phyloP scores from a whole-genome alignment of 78 protist genomes.

The Dictyostelium purpureum region DNA sequence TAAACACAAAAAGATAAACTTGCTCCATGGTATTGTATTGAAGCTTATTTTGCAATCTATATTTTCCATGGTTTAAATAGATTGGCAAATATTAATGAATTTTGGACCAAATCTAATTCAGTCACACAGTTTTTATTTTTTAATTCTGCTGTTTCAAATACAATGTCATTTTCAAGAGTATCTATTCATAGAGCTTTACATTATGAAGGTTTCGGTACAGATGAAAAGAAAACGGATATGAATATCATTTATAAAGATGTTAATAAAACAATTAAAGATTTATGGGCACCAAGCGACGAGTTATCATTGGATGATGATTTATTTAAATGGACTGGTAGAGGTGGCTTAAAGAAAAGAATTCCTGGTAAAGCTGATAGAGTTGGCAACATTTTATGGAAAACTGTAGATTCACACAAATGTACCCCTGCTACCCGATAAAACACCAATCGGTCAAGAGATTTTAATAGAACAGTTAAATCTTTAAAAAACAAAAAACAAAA shows the following conservation, averaged over 20 bases:
- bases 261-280: neutral
- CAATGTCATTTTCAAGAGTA: neutral
- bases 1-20: no score
- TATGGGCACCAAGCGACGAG: neutral
- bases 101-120: neutral
- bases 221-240: no score
- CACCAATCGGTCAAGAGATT: neutral
- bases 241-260: neutral
- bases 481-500: no score
- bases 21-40: no score
- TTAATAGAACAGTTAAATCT: slow-evolving; percentile 13
- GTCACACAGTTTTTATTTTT: neutral
- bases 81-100: neutral
- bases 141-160: neutral
- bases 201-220: neutral
- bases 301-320: neutral
- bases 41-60: neutral
- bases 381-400: slow-evolving; percentile 1
- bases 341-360: neutral
- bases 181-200: neutral
- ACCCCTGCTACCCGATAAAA: neutral
- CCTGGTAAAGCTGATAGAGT: slow-evolving; percentile 10
- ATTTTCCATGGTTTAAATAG: neutral
- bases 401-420: neutral
- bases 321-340: no score